A percentile compares a stretch with the other conserved stretches of the same genome.
These are phyloP conservation scores for Stereocaulon alpinum DNA, from an alignment of 495 filamentous ascomycete species.

Conservation along the genomic window DNA sequence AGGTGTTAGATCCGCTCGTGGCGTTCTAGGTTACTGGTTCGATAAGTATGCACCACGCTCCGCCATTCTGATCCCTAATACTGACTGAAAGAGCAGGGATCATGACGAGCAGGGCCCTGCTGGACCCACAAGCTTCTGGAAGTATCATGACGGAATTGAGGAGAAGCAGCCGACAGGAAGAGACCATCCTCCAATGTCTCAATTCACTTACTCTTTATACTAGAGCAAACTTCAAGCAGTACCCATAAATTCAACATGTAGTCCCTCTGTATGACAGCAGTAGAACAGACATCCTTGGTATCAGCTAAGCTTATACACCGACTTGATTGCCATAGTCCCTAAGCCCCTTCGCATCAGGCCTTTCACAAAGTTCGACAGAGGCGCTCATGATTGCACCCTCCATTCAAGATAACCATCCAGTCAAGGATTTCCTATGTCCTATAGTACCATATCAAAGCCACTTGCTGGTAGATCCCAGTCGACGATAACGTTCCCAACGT, in stretches of 20 bases:
- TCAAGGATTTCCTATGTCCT: too few species aligned
- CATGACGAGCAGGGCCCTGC: constrained; percentile 49
- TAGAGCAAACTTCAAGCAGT: not conserved
- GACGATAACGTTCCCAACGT: too few species aligned
- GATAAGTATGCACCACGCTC: constrained; percentile 39
- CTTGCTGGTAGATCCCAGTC: too few species aligned
- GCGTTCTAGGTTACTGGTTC: constrained; percentile 57
- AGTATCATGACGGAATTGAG: constrained; percentile 38
- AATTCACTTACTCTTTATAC: not conserved
- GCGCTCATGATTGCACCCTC: too few species aligned
- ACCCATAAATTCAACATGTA: not conserved
- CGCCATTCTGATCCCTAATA: not conserved
- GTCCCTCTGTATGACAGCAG: not conserved
- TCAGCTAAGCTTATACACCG: too few species aligned
- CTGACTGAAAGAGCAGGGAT: constrained; percentile 30
- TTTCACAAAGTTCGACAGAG: too few species aligned
- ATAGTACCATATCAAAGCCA: too few species aligned
- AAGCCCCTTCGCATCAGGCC: too few species aligned
- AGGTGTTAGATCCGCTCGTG: constrained; percentile 44
- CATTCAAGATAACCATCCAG: too few species aligned
- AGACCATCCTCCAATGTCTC: constrained; percentile 6
- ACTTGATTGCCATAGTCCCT: too few species aligned
- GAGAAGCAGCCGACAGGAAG: not conserved
- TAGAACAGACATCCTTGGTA: not conserved
- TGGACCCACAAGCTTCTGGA: constrained; percentile 61